phyloP scores from a whole-genome alignment of 805 yeast species.

The Komagataella populi region DNA sequence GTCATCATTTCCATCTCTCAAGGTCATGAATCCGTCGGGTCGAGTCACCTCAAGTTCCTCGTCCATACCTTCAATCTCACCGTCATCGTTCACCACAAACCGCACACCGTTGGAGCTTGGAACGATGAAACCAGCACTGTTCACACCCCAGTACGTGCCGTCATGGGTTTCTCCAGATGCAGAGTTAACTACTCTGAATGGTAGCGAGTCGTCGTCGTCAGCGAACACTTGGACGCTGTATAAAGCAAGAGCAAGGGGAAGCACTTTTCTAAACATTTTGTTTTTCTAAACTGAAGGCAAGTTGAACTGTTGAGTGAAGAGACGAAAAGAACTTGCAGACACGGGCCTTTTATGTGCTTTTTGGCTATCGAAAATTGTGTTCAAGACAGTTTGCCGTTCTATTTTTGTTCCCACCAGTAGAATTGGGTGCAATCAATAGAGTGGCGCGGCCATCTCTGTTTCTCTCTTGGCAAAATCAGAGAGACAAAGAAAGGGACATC shows the following conservation, averaged over 20 bases:
- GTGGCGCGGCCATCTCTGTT: too few relatives aligned
- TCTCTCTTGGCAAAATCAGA: too few relatives aligned
- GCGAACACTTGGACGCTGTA: not conserved
- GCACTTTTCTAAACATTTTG: not conserved
- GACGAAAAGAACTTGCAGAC: too few relatives aligned
- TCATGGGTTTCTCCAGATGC: not conserved
- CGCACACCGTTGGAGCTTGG: slow-evolving; percentile 3
- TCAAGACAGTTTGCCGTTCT: too few relatives aligned
- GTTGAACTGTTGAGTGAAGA: too few relatives aligned
- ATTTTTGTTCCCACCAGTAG: too few relatives aligned
- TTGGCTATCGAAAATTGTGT: too few relatives aligned
- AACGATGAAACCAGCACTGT: slow-evolving; percentile 6
- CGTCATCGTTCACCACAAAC: not conserved
- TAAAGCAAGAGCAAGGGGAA: not conserved
- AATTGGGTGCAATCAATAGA: too few relatives aligned
- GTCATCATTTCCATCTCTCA: not conserved
- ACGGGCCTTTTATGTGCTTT: too few relatives aligned
- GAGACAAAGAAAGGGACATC: too few relatives aligned
- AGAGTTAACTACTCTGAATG: not conserved
- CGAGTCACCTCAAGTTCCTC: not conserved
- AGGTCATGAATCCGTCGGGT: not conserved
- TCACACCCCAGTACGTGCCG: not conserved
- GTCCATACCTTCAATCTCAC: not conserved
- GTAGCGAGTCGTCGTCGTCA: not conserved
- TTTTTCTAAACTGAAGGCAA: too few relatives aligned